Evolutionary conservation across 1,284 basidiomycete genomes (phyloP), one percentile per base, ranked within the genome.

Genomic region (Marasmius fiardii): DNA sequence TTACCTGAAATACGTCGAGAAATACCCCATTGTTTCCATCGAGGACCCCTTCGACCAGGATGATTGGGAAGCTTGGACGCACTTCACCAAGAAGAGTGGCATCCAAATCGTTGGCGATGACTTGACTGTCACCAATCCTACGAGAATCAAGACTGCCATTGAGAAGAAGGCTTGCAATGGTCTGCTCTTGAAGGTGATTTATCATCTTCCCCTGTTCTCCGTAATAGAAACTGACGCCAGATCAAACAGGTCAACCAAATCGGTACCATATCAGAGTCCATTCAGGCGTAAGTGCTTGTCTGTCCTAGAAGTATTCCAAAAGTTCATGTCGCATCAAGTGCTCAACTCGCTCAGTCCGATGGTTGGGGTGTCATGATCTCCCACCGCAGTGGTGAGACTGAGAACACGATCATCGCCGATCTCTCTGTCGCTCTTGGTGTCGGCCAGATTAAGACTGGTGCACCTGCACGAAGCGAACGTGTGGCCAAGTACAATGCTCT

Each of bases 11-110:
- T 92, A 92, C 74, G 75, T 89, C 70, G 81, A 93, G 74, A 90
- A 95, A 77, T 98, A 98, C 82, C 94, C 94, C 64, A 97, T 98
- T 67, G 85, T 95, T 64, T 98, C 95, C 54, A 92, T 99, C 69
- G 96, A 99, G 80, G 96, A 99, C 76, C 96, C 96, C 74, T 99
- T 99, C 78, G 95, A 99, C 78, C 95, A 99, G 82, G 97, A 99
- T 73, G 96, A 98, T 81, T 98, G 94, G 92, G 94, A 95, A 73
- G 93, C 95, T 45, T 99, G 97, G 97, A 79, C 86, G 45, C 88
- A 95, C 81, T 93, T 98, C 78, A 96, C 90, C 66, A 74, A 78
- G 67, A 74, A 84, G 61, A 81, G 83, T 66, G 79, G 80, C 24
- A 89, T 93, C 70, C 94, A 96, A 78, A 92, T 98, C 68, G 95